Evolutionary conservation across 2,329 filamentous ascomycete genomes (phyloP), one percentile per base, ranked within the genome.

Genomic region (Didymella pomorum): DNA sequence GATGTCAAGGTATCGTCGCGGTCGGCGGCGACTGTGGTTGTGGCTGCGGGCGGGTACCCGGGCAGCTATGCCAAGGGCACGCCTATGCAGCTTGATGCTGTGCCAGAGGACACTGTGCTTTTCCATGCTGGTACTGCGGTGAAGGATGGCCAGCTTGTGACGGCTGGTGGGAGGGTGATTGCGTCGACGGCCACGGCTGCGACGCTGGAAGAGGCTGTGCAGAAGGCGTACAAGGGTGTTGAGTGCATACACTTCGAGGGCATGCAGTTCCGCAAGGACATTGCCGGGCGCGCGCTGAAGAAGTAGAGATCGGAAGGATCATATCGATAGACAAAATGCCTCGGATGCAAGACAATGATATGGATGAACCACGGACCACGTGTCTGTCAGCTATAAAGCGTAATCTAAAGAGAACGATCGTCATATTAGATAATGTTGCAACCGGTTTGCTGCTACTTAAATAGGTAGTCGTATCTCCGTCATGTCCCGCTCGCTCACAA

Each of bases 181-280:
- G 93, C 94, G 16, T 88, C 92, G n/a, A 96, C 91, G 35, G 91
- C 93, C 1, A 90, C 88, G 1, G 90, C 87, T 0, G 83, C 84
- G 1, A 90, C 88, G 12, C 85, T 99, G 1, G 86, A 92, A 69
- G 88, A 90, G 51, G 95, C 95, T 0, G 92, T 98, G 1, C 86
- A 89, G 69, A 90, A 89, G 73, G 93, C 93, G n/a, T 99, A 99
- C 76, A 84, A 87, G 63, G 92, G 92, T 29, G 88, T 97, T 21
- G 84, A 88, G 55, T 83, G 86, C 52, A 93, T 97, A 71, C 83
- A 89, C 57, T 97, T 97, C 67, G 87, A 94, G 52, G 88, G 89
- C 67, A 96, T 96, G 88, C 93, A 96, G 79, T 97, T 87, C 82
- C 87, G 94, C 67, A 95, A 89, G 77, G 95, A 98, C 64, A 98